Percentiles rank a stretch among this genome's conserved stretches.
Evolutionary conservation across 345 rosid species (phyloP).

Genomic region (Trapa bicornis): DNA sequence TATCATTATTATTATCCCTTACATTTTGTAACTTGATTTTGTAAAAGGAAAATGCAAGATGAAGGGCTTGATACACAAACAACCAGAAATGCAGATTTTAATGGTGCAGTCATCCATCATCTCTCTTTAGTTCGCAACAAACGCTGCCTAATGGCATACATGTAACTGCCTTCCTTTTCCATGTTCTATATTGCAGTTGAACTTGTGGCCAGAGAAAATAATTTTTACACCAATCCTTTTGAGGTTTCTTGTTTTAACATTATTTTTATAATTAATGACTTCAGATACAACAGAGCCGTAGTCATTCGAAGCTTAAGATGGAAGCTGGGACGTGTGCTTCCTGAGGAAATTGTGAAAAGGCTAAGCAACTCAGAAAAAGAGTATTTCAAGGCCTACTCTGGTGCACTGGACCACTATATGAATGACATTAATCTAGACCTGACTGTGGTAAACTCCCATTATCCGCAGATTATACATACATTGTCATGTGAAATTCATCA

Average conservation of each 20-base stretch:
- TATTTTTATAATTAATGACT: slow-evolving; percentile 2
- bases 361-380: slow-evolving; percentile 53
- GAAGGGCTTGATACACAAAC: slow-evolving; percentile 69
- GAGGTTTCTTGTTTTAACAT: background rate
- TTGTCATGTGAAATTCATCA: background rate
- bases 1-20: background rate
- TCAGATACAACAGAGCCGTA: slow-evolving; percentile 77
- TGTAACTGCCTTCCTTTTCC: slow-evolving; percentile 25
- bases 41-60: slow-evolving; percentile 71
- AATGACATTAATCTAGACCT: slow-evolving; percentile 54
- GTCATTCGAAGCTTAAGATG: slow-evolving; percentile 57
- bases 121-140: slow-evolving; percentile 76
- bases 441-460: slow-evolving; percentile 50
- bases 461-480: background rate
- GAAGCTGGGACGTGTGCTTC: slow-evolving; percentile 69
- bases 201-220: background rate
- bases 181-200: background rate
- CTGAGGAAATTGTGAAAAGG: slow-evolving; percentile 61
- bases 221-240: background rate
- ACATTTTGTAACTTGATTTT: background rate
- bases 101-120: slow-evolving; percentile 82
- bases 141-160: slow-evolving; percentile 90
- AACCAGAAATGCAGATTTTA: slow-evolving; percentile 72
- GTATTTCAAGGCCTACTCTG: slow-evolving; percentile 56
- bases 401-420: slow-evolving; percentile 59